Evolutionary conservation across 1,139 yeast genomes (phyloP).

Genomic region (Suhomyces choctaworum): DNA sequence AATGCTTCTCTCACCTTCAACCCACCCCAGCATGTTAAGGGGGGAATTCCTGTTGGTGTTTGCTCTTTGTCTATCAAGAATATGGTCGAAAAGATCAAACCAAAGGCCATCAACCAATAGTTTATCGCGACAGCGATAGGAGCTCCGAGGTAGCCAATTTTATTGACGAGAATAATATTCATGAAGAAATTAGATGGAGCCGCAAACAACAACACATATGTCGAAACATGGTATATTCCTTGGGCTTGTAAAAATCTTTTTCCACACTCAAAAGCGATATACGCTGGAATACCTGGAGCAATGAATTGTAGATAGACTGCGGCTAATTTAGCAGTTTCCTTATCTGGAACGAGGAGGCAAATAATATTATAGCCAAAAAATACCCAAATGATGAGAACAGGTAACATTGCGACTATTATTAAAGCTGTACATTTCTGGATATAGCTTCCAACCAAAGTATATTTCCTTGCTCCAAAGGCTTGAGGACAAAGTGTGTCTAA

Average conservation of each 20-base stretch:
- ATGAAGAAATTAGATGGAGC: conserved; percentile 55
- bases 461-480: conserved; percentile 58
- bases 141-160: conserved; percentile 53
- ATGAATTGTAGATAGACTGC: conserved; percentile 52
- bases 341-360: conserved; percentile 42
- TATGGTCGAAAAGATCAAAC: conserved; percentile 43
- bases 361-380: conserved; percentile 45
- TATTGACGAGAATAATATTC: conserved; percentile 47
- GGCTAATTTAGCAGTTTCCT: conserved; percentile 51
- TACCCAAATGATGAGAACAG: conserved; percentile 52
- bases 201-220: conserved; percentile 50
- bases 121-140: conserved; percentile 59
- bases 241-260: conserved; percentile 56
- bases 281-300: conserved; percentile 58
- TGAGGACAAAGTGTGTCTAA: conserved; percentile 81
- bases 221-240: conserved; percentile 54
- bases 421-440: conserved; percentile 58
- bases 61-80: conserved; percentile 37
- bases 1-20: conserved; percentile 31
- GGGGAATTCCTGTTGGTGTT: conserved; percentile 43
- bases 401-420: conserved; percentile 47
- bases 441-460: conserved; percentile 52
- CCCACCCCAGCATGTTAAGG: conserved; percentile 40
- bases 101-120: conserved; percentile 57
- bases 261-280: conserved; percentile 53